These are phyloP conservation scores for Fusarium cyanostomum DNA, from an alignment of 2,329 filamentous ascomycete species.

Conservation along the genomic window DNA sequence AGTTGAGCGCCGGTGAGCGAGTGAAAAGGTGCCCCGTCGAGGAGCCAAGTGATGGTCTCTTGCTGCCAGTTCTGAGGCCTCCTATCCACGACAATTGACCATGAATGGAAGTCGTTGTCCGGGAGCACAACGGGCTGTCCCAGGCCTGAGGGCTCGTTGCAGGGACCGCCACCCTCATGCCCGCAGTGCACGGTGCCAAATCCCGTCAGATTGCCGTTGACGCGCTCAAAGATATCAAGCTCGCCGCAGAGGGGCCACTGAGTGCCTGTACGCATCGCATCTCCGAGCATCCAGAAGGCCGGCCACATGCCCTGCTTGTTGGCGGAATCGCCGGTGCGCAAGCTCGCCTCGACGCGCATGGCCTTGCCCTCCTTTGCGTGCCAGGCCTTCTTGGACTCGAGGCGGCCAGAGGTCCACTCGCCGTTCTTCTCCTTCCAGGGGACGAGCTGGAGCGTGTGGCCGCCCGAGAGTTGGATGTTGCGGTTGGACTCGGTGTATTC, in stretches of 20 bases:
- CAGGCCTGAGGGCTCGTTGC: slow-evolving; percentile 58
- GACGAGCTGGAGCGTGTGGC: slow-evolving; percentile 61
- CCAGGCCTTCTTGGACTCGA: slow-evolving; percentile 59
- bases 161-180: slow-evolving; percentile 53
- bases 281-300: slow-evolving; percentile 63
- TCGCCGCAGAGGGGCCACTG: slow-evolving; percentile 61
- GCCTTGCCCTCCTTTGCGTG: slow-evolving; percentile 52
- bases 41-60: slow-evolving; percentile 60
- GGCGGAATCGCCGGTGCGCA: slow-evolving; percentile 54
- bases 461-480: slow-evolving; percentile 62
- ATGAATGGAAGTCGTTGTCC: slow-evolving; percentile 59
- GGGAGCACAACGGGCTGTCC: slow-evolving; percentile 50
- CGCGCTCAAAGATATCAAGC: slow-evolving; percentile 61
- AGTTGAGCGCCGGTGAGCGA: slow-evolving; percentile 55
- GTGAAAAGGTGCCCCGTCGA: slow-evolving; percentile 57
- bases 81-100: slow-evolving; percentile 59
- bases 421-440: slow-evolving; percentile 53
- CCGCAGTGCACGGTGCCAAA: slow-evolving; percentile 62
- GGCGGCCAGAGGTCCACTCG: slow-evolving; percentile 60
- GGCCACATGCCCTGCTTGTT: slow-evolving; percentile 63
- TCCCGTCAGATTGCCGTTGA: slow-evolving; percentile 57
- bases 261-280: slow-evolving; percentile 56
- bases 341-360: slow-evolving; percentile 55
- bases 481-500: slow-evolving; percentile 54
- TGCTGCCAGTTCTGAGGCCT: slow-evolving; percentile 54